phyloP scores from a whole-genome alignment of 2,329 filamentous ascomycete genomes.

The Aspergillus costaricaensis region DNA sequence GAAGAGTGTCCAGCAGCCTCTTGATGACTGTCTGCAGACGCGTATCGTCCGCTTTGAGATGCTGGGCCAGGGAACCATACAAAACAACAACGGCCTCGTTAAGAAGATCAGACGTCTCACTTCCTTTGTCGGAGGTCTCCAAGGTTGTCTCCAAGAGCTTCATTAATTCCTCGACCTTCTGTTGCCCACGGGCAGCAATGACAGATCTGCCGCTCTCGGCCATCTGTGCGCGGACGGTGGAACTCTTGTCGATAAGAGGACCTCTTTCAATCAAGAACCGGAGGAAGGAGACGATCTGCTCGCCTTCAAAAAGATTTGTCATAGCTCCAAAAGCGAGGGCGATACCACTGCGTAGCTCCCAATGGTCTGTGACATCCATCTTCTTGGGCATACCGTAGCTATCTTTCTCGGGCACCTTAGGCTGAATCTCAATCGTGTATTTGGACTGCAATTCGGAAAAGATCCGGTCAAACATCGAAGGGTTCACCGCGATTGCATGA shows the following conservation, averaged over 20 bases:
- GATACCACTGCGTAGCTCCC: constrained; percentile 88
- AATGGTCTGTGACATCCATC: constrained; percentile 81
- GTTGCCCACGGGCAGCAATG: constrained; percentile 77
- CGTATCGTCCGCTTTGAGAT: constrained; percentile 79
- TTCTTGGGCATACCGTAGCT: constrained; percentile 94
- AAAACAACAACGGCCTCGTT: constrained; percentile 98
- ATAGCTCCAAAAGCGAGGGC: constrained; percentile 85
- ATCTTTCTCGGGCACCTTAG: constrained; percentile 79
- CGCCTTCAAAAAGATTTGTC: constrained; percentile 66
- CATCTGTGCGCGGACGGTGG: constrained; percentile 82
- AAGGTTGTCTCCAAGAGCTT: constrained; percentile 84
- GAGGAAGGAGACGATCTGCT: constrained; percentile 74
- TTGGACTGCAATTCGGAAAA: constrained; percentile 66
- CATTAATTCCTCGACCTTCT: constrained; percentile 87
- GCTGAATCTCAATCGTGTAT: constrained; percentile 79
- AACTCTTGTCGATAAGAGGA: constrained; percentile 80
- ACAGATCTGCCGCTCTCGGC: constrained; percentile 81
- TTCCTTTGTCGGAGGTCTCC: constrained; percentile 80
- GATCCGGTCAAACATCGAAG: constrained; percentile 61
- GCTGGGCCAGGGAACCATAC: constrained; percentile 88
- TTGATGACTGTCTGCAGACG: constrained; percentile 88
- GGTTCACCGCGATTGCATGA: constrained; percentile 66
- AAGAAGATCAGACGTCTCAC: constrained; percentile 79
- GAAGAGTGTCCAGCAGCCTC: constrained; percentile 80
- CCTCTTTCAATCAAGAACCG: constrained; percentile 82